Base-by-base conservation (phyloP, 306 rosid genomes). In the Vigna radiata region DNA sequence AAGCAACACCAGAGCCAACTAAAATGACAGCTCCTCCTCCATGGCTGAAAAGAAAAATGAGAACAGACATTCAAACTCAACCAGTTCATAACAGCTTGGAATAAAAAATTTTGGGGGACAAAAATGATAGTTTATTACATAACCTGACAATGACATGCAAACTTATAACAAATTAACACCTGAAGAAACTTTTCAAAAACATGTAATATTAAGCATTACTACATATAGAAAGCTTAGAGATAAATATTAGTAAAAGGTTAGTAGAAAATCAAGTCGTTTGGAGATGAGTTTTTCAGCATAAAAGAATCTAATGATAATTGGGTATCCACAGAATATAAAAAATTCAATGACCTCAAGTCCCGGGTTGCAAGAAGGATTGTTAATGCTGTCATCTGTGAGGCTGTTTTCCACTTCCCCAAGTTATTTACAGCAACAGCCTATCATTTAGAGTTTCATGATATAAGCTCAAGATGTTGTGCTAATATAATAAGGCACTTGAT, bases 361-460 rank as follows among this genome's bases (percentile, higher is more conserved):
- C 98, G 91, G 83, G 93, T 86, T 0, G 96, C 98, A 17, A 96
- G 89, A 72, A 96, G 99, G 86, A 89, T 82, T 60, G 98, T 91
- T 76, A 93, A 72, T 0, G 99, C 97, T 12, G 87, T 84, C 99
- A 96, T 96, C 86, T 96, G 98, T 23, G 99, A 78, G 54, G 99
- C 98, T 62, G 99, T 96, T 90, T 96, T 96, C 98, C 97, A 96
- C 93, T 96, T 96, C 31, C 98, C 99, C 98, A 93, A 90, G 89
- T 88, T 91, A 91, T 93, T 96, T 82, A 96, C 99, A 59, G 99
- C 99, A 82, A 96, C 98, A 55, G 97, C 99, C 99, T 96, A 56
- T 68, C 52, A 52, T 55, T 36, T 6, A 29, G 53, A 47, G 79
- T 61, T 70, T 75, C 44, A 52, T 18, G 23, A 60, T 33, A 39